Percentiles rank a stretch among this genome's conserved stretches.
Evolutionary conservation across 2,329 filamentous ascomycete genomes (phyloP).

Genomic region (Ceratocystis harringtonii): DNA sequence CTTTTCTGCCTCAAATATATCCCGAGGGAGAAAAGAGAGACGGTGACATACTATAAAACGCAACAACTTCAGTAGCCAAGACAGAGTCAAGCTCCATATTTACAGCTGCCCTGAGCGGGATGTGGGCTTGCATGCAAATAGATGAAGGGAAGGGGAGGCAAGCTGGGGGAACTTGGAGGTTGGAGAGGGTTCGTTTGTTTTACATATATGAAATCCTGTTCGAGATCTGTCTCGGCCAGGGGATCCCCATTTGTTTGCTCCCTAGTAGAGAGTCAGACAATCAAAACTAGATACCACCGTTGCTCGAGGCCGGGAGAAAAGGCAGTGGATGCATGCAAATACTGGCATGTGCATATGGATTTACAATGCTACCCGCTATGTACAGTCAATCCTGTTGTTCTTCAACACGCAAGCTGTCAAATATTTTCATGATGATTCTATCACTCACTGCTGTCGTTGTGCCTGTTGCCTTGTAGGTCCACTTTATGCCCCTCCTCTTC

Average conservation of each 20-base stretch:
- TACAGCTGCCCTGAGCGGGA: not conserved
- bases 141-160: not conserved
- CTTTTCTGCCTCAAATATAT: no score
- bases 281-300: no score
- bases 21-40: no score
- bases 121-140: not conserved
- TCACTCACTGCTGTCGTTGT: not conserved
- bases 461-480: not conserved
- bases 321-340: not conserved
- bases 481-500: conserved; percentile 3
- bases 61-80: no score
- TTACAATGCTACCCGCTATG: not conserved
- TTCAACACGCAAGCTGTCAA: not conserved
- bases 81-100: no score
- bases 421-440: not conserved
- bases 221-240: conserved; percentile 2
- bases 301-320: no score
- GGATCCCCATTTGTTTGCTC: not conserved
- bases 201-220: not conserved
- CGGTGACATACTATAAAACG: no score
- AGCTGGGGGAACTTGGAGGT: not conserved
- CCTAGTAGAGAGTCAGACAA: not conserved
- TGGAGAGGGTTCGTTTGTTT: not conserved
- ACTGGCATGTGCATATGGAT: not conserved
- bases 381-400: not conserved